phyloP scores from a whole-genome alignment of 768 basidiomycete species.

The Artomyces pyxidatus region DNA sequence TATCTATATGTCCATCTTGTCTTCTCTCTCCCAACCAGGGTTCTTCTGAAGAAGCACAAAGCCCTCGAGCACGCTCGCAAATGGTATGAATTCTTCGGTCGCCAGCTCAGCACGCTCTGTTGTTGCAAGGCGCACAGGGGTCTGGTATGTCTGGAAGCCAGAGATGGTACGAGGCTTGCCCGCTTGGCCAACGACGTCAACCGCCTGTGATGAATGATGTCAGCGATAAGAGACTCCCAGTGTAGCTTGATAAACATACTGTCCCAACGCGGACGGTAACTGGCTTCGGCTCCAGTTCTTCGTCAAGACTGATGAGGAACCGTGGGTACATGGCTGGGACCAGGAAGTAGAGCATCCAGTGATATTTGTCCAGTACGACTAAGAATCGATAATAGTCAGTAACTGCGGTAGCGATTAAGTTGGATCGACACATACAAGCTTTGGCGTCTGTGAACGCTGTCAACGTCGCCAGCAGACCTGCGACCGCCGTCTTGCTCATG shows the following conservation, averaged over 20 bases:
- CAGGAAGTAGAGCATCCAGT: constrained; percentile 99
- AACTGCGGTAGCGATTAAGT: not conserved
- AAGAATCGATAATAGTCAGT: not conserved
- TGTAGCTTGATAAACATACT: constrained; percentile 31
- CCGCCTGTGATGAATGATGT: constrained; percentile 46
- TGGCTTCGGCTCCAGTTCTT: constrained; percentile 76
- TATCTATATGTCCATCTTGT: constrained; percentile 68
- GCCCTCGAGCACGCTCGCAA: constrained; percentile 83
- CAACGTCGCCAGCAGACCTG: constrained; percentile 80
- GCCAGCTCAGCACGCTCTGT: constrained; percentile 93
- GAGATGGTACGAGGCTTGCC: constrained; percentile 95
- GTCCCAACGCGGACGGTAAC: constrained; percentile 95
- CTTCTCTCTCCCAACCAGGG: constrained; percentile 81
- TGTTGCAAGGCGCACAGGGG: constrained; percentile 91
- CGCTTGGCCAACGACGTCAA: constrained; percentile 96
- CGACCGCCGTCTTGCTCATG: constrained; percentile 83
- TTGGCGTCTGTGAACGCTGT: constrained; percentile 93
- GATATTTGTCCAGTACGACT: constrained; percentile 93
- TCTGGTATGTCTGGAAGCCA: constrained; percentile 97
- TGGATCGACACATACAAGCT: constrained; percentile 56
- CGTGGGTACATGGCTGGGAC: constrained; percentile 96
- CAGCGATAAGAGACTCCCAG: not conserved
- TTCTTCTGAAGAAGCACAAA: constrained; percentile 91
- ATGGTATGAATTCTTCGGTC: constrained; percentile 94
- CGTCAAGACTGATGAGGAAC: constrained; percentile 95